Conservation (phyloP, 192 early-diverging fungal species). For the Gonapodya prolifera region DNA sequence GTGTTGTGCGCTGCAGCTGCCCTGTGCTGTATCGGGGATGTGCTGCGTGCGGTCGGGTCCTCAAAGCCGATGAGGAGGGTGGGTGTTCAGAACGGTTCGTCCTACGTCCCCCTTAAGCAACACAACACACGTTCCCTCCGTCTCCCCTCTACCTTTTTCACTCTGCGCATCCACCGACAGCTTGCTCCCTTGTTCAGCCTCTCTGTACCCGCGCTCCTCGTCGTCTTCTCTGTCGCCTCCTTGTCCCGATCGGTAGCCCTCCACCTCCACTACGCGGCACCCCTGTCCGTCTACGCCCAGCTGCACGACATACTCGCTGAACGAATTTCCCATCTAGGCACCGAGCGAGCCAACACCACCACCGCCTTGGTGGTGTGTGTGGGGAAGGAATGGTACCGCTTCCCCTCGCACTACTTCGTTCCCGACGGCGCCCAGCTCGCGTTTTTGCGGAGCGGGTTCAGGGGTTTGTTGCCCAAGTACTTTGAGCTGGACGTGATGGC, state of each 20-base stretch:
- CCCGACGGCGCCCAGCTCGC: constrained; percentile 55
- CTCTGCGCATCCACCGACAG: not conserved
- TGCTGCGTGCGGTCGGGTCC: constrained; percentile 19
- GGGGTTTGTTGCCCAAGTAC: constrained; percentile 71
- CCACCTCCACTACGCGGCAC: constrained; percentile 60
- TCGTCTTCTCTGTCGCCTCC: constrained; percentile 35
- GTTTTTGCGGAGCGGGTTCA: constrained; percentile 57
- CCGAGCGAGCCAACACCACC: not conserved
- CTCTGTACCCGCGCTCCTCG: constrained; percentile 20
- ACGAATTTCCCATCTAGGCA: constrained; percentile 11
- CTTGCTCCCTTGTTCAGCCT: constrained; percentile 15
- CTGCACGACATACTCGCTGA: constrained; percentile 19
- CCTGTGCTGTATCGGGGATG: constrained; percentile 36
- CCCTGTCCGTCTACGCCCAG: constrained; percentile 45
- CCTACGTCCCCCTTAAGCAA: not conserved
- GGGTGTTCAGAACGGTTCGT: not conserved
- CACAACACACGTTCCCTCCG: constrained; percentile 3
- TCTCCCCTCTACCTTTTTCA: constrained; percentile 9
- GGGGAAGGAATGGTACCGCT: constrained; percentile 91
- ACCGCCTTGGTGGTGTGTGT: constrained; percentile 47
- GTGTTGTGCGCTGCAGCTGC: constrained; percentile 62
- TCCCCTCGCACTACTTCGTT: constrained; percentile 82
- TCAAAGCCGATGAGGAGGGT: constrained; percentile 16
- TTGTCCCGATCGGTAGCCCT: constrained; percentile 59
- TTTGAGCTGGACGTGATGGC: constrained; percentile 35